phyloP scores from a whole-genome alignment of 148 eudicot genomes.

The Chenopodium quinoa region DNA sequence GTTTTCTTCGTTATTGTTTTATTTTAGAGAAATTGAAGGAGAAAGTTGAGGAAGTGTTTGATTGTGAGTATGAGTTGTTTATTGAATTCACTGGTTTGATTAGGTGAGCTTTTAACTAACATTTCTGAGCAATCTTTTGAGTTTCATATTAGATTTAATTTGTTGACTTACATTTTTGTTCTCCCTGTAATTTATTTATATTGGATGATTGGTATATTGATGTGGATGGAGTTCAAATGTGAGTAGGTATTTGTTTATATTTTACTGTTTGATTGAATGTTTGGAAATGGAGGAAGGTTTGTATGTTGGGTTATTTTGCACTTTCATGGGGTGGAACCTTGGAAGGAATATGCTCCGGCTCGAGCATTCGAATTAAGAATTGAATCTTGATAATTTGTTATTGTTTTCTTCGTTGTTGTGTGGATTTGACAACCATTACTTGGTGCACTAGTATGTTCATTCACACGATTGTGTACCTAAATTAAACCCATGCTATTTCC shows the following conservation, averaged over 20 bases:
- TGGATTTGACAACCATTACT: neutral
- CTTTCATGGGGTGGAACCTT: neutral
- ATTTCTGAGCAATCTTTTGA: neutral
- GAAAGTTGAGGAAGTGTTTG: conserved; percentile 76
- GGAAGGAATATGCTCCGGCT: neutral
- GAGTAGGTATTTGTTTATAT: neutral
- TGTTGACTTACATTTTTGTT: neutral
- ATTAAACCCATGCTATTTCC: neutral
- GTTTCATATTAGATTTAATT: neutral
- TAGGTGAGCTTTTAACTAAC: conserved; percentile 42
- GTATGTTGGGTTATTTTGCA: neutral
- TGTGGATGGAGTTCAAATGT: neutral
- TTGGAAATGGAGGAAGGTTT: neutral
- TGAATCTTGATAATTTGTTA: neutral
- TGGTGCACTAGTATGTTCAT: neutral
- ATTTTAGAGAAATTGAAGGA: conserved; percentile 54
- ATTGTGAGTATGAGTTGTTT: conserved; percentile 74
- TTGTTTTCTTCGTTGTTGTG: neutral
- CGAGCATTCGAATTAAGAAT: neutral
- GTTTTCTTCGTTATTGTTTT: neutral
- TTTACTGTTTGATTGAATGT: neutral
- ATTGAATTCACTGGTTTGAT: conserved; percentile 96
- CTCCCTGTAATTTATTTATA: neutral
- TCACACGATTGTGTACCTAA: neutral
- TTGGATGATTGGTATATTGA: neutral